Evolutionary conservation across 2,329 filamentous ascomycete species (phyloP).

Genomic region (Diaporthe ilicicola): DNA sequence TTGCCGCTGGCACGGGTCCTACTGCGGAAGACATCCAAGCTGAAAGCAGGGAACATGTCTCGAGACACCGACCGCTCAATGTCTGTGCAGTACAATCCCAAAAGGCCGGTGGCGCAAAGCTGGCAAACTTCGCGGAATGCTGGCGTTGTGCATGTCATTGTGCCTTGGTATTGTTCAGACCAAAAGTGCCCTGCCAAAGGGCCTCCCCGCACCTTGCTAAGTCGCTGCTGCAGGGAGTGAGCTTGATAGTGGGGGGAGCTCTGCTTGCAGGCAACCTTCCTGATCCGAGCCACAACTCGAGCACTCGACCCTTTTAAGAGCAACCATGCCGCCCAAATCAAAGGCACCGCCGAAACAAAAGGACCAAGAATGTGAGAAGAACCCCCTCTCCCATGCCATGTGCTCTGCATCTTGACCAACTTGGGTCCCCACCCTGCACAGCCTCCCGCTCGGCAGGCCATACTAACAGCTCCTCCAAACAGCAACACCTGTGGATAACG

Average conservation of each 20-base stretch:
- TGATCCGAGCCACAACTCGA: conserved; percentile 2
- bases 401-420: neutral
- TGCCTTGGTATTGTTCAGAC: conserved; percentile 9
- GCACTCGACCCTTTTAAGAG: neutral
- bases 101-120: neutral
- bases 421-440: neutral
- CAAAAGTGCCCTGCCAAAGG: neutral
- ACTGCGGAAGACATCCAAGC: neutral
- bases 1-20: too few relatives aligned
- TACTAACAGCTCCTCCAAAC: conserved; percentile 12
- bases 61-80: neutral
- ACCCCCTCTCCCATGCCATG: neutral
- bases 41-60: neutral
- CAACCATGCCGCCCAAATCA: conserved; percentile 35
- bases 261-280: conserved; percentile 16
- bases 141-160: conserved; percentile 4
- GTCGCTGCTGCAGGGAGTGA: neutral
- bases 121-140: neutral
- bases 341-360: conserved; percentile 33
- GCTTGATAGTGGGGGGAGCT: conserved; percentile 20
- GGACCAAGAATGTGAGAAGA: conserved; percentile 31
- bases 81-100: neutral
- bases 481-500: conserved; percentile 43
- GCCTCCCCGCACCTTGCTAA: neutral
- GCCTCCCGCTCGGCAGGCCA: neutral